These are phyloP conservation scores for Ophiostoma sp. DNA, from an alignment of 2,329 filamentous ascomycete species.

Conservation along the genomic window DNA sequence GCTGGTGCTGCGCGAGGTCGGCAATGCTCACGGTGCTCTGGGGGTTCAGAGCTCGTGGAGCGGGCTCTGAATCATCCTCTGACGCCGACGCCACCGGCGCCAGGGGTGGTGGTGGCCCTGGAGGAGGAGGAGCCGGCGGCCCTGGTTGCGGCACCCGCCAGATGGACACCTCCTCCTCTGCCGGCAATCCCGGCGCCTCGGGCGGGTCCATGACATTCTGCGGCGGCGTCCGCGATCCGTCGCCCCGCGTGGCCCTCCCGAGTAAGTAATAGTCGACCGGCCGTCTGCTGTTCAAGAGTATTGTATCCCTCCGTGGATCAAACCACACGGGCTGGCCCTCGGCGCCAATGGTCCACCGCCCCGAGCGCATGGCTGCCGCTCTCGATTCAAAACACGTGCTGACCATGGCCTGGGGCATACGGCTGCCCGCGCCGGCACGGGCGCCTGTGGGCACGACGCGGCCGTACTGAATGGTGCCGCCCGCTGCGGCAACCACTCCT, in stretches of 20 bases:
- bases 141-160: background rate
- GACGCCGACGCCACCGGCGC: background rate
- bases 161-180: background rate
- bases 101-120: background rate
- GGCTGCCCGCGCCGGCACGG: background rate
- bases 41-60: background rate
- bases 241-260: background rate
- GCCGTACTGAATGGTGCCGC: background rate
- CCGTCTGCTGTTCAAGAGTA: constrained; percentile 23
- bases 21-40: background rate
- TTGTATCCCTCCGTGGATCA: constrained; percentile 20
- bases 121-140: background rate
- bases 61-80: too few relatives aligned
- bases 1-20: background rate
- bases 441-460: background rate
- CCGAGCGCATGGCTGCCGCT: background rate
- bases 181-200: too few relatives aligned
- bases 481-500: too few relatives aligned
- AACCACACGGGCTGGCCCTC: constrained; percentile 21
- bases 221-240: background rate
- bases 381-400: constrained; percentile 20
- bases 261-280: background rate
- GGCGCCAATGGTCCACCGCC: constrained; percentile 22
- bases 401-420: constrained; percentile 16
- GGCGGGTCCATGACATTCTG: too few relatives aligned